These are phyloP conservation scores for Breynia disticha DNA, from an alignment of 441 rosid genomes.

Conservation along the genomic window DNA sequence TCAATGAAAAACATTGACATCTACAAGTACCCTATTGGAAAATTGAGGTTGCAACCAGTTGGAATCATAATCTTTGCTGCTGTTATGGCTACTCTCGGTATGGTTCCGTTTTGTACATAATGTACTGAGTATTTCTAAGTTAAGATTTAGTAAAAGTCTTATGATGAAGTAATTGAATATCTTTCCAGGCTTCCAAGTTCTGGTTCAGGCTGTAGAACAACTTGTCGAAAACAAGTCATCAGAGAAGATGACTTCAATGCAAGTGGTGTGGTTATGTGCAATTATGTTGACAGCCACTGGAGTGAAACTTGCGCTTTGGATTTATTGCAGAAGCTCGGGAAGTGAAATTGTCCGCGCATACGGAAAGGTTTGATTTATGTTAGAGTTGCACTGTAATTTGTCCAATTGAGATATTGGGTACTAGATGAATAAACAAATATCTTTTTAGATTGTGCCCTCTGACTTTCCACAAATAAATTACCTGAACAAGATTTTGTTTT, in stretches of 20 bases:
- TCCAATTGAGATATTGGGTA: too few relatives aligned
- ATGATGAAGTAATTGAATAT: background rate
- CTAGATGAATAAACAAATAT: too few relatives aligned
- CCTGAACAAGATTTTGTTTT: background rate
- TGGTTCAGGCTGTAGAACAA: slow-evolving; percentile 57
- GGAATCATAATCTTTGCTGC: slow-evolving; percentile 86
- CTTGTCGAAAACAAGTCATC: slow-evolving; percentile 36
- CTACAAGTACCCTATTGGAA: slow-evolving; percentile 83
- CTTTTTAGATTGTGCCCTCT: too few relatives aligned
- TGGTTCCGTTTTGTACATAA: slow-evolving; percentile 1
- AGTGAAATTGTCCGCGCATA: slow-evolving; percentile 81
- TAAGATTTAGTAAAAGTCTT: background rate
- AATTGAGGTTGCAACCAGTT: slow-evolving; percentile 83
- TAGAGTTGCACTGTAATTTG: too few relatives aligned
- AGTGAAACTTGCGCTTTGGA: slow-evolving; percentile 67
- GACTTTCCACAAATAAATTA: too few relatives aligned
- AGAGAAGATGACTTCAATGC: slow-evolving; percentile 30
- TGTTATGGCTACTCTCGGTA: slow-evolving; percentile 90
- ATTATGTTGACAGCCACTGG: slow-evolving; percentile 72
- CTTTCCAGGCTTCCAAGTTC: slow-evolving; percentile 60
- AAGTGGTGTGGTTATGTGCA: slow-evolving; percentile 51
- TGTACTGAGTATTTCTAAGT: background rate
- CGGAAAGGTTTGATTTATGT: slow-evolving; percentile 48
- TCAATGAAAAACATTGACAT: slow-evolving; percentile 73
- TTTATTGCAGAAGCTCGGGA: slow-evolving; percentile 67